phyloP scores from a whole-genome alignment of 345 rosid genomes.

The Murraya paniculata region DNA sequence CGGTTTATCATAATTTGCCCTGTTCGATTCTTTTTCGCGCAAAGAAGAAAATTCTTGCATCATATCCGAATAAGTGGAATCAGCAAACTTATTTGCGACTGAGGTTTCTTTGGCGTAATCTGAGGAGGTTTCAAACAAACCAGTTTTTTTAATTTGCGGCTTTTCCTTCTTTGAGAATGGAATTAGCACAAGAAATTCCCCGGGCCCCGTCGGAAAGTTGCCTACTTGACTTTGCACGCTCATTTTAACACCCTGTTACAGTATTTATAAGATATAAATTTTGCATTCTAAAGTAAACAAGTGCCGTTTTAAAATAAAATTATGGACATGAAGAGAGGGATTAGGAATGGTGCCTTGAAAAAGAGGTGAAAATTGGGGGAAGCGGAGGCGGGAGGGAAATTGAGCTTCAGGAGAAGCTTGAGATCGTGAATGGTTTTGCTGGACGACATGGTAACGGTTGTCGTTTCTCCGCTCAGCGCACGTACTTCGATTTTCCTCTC shows the following conservation, averaged over 20 bases:
- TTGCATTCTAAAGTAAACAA: neutral
- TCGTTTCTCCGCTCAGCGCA: constrained; percentile 58
- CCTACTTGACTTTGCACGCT: constrained; percentile 37
- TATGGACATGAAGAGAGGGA: neutral
- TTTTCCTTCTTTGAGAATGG: constrained; percentile 65
- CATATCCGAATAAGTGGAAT: constrained; percentile 57
- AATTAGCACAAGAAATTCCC: constrained; percentile 65
- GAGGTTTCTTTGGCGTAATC: constrained; percentile 19
- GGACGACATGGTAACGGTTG: constrained; percentile 30
- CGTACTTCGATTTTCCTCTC: constrained; percentile 59
- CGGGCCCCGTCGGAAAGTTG: constrained; percentile 30
- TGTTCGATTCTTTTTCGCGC: constrained; percentile 25
- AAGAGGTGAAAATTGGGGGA: constrained; percentile 73
- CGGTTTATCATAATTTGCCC: neutral
- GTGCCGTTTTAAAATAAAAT: neutral
- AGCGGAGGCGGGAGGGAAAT: constrained; percentile 61
- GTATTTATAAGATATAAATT: neutral
- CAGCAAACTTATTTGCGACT: constrained; percentile 41
- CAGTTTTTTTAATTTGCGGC: constrained; percentile 30
- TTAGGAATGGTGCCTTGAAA: constrained; percentile 51
- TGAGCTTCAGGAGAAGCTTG: constrained; percentile 49
- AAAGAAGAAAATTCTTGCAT: constrained; percentile 47
- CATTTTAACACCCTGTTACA: constrained; percentile 63
- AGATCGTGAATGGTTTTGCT: constrained; percentile 48
- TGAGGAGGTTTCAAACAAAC: constrained; percentile 28